A percentile compares a stretch with the other conserved stretches of the same genome.
Evolutionary conservation across 176 grass and related monocot species (phyloP).

Genomic region (Carex pumila): DNA sequence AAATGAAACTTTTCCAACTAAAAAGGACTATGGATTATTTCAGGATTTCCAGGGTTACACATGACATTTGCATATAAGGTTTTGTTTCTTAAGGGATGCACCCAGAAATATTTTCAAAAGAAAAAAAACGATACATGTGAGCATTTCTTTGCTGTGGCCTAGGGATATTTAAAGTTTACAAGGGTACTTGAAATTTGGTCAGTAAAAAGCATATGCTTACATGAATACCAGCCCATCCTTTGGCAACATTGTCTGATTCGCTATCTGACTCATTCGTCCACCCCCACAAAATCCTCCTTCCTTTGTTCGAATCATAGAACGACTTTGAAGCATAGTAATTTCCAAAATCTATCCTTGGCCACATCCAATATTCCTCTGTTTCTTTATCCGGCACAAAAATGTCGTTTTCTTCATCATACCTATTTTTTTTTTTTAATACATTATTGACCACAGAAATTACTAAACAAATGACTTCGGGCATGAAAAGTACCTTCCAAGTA

Average conservation of each 20-base stretch:
- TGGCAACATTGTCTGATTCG: conserved; percentile 35
- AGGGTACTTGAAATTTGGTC: neutral
- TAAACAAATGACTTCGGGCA: neutral
- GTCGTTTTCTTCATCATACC: conserved; percentile 33
- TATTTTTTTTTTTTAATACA: neutral
- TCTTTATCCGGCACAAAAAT: conserved; percentile 50
- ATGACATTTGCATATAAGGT: neutral
- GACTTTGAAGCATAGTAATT: conserved; percentile 94
- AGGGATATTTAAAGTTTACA: neutral
- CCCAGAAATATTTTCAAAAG: neutral
- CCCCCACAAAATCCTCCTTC: conserved; percentile 60
- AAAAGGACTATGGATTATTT: neutral
- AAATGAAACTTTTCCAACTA: neutral
- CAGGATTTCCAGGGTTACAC: neutral
- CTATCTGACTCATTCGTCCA: conserved; percentile 82
- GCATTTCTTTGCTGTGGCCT: neutral
- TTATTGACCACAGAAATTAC: conserved; percentile 4
- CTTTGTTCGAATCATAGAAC: conserved; percentile 52
- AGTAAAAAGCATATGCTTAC: conserved; percentile 26
- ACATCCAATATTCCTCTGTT: conserved; percentile 40
- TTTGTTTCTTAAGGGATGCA: neutral
- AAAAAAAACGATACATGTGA: neutral
- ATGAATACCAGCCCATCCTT: conserved; percentile 87
- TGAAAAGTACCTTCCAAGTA: conserved; percentile 42
- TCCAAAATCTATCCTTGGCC: conserved; percentile 64